These are phyloP conservation scores for Pleomassaria siparia DNA, from an alignment of 2,329 filamentous ascomycete species.

Conservation along the genomic window DNA sequence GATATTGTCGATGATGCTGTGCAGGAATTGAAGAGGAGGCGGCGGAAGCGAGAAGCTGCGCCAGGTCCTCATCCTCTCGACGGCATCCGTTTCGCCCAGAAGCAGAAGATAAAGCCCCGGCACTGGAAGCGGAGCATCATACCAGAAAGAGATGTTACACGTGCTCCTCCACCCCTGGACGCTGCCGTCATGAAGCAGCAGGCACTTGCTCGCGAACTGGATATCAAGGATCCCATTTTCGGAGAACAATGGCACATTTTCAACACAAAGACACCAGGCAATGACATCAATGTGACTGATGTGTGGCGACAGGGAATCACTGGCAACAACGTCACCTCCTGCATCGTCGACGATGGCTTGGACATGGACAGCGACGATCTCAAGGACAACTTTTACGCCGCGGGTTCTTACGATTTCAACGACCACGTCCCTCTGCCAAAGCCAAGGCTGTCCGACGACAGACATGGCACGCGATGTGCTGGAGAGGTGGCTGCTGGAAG, in stretches of 20 bases:
- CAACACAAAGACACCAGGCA: constrained; percentile 77
- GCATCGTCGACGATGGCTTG: constrained; percentile 93
- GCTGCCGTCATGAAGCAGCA: constrained; percentile 52
- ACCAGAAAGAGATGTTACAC: constrained; percentile 21
- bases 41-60: constrained; percentile 61
- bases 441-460: constrained; percentile 81
- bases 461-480: constrained; percentile 89
- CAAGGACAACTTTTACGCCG: constrained; percentile 89
- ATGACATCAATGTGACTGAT: constrained; percentile 95
- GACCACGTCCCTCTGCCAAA: constrained; percentile 76
- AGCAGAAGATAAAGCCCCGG: constrained; percentile 66
- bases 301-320: constrained; percentile 91
- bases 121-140: constrained; percentile 60
- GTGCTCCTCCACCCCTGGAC: constrained; percentile 30
- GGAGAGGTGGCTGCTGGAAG: constrained; percentile 90
- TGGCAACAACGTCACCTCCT: constrained; percentile 83
- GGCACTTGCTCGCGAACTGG: constrained; percentile 57
- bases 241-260: constrained; percentile 92
- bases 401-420: constrained; percentile 95
- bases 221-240: constrained; percentile 88
- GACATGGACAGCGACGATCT: constrained; percentile 95
- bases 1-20: constrained; percentile 55
- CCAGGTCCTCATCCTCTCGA: constrained; percentile 63
- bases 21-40: constrained; percentile 56
- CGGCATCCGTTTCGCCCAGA: constrained; percentile 75